Conservation (phyloP, 2,329 filamentous ascomycete genomes). For the Fusarium mangiferae region DNA sequence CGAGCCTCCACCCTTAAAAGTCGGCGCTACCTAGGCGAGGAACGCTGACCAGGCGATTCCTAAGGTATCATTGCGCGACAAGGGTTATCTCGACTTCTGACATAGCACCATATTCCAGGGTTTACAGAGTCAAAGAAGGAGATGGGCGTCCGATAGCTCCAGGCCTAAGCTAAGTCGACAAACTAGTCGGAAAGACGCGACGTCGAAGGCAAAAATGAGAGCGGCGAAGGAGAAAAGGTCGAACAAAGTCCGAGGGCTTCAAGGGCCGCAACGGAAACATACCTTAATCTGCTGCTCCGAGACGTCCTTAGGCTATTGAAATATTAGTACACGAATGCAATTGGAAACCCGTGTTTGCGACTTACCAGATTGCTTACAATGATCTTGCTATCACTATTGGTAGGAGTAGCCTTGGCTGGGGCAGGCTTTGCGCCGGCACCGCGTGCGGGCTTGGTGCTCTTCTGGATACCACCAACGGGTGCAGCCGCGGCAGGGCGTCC, state of each 20-base stretch:
- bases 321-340: conserved; percentile 58
- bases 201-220: conserved; percentile 49
- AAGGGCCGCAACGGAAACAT: conserved; percentile 91
- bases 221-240: conserved; percentile 61
- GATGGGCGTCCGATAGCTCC: conserved; percentile 44
- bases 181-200: conserved; percentile 35
- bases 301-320: conserved; percentile 86
- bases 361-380: conserved; percentile 98
- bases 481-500: conserved; percentile 67
- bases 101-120: conserved; percentile 47
- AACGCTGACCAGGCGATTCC: conserved; percentile 65
- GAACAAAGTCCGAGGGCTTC: conserved; percentile 76
- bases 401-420: conserved; percentile 71
- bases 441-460: conserved; percentile 73
- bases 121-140: conserved; percentile 47
- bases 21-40: conserved; percentile 42
- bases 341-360: background rate
- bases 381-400: conserved; percentile 87
- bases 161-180: conserved; percentile 29
- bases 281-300: conserved; percentile 99
- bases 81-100: conserved; percentile 69
- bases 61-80: conserved; percentile 59
- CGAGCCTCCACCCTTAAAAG: conserved; percentile 40
- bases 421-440: conserved; percentile 67
- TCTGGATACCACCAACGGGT: conserved; percentile 87